These are phyloP conservation scores for Xylariaceae sp. DNA, from an alignment of 2,329 filamentous ascomycete genomes.

Conservation along the genomic window DNA sequence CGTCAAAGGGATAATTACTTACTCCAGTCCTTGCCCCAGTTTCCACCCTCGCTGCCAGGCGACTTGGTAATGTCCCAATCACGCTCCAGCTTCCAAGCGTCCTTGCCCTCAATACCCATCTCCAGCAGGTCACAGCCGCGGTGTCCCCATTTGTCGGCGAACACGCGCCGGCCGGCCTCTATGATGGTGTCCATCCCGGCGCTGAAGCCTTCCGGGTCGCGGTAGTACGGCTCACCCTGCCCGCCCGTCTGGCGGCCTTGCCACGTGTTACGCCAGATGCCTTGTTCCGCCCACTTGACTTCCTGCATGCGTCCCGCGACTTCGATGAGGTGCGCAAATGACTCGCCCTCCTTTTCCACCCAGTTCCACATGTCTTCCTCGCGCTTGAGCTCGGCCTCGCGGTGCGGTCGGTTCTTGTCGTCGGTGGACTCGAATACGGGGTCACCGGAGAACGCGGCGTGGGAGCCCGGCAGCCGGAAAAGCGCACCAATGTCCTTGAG, in stretches of 20 bases:
- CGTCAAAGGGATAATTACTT: conserved; percentile 25
- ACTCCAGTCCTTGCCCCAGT: conserved; percentile 43
- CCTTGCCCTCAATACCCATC: conserved; percentile 40
- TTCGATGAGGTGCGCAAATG: conserved; percentile 44
- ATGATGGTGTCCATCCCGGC: conserved; percentile 41
- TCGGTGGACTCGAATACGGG: conserved; percentile 35
- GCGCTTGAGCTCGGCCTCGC: conserved; percentile 39
- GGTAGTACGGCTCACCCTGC: conserved; percentile 50
- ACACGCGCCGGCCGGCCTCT: conserved; percentile 45
- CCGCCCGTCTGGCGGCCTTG: conserved; percentile 50
- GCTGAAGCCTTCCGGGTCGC: conserved; percentile 46
- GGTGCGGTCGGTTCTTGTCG: conserved; percentile 24
- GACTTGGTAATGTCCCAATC: conserved; percentile 43
- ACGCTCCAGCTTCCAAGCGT: conserved; percentile 46
- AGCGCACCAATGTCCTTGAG: conserved; percentile 52
- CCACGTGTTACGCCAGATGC: conserved; percentile 46
- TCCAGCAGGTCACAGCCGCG: conserved; percentile 45
- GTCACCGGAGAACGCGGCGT: conserved; percentile 43
- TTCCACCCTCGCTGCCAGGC: conserved; percentile 36
- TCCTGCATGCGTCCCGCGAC: conserved; percentile 41
- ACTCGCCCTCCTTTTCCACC: conserved; percentile 45
- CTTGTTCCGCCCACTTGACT: conserved; percentile 33
- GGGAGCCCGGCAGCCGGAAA: conserved; percentile 46
- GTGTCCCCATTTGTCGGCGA: conserved; percentile 50
- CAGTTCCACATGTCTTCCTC: conserved; percentile 37